phyloP scores from a whole-genome alignment of 345 rosid species.

The Triadica sebifera region DNA sequence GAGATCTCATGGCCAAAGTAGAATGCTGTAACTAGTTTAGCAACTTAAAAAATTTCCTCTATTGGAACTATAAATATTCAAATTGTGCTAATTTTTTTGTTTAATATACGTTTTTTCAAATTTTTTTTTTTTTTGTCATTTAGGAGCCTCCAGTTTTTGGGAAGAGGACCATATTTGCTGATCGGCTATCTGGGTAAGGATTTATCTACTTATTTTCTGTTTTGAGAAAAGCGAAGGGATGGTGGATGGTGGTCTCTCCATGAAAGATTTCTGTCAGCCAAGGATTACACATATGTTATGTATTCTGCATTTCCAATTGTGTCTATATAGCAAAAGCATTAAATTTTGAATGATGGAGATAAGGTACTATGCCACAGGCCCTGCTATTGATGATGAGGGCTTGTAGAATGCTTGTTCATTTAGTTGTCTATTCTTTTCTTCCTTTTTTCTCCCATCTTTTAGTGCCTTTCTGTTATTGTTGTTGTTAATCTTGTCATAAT shows the following conservation, averaged over 20 bases:
- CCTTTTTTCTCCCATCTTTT: not conserved
- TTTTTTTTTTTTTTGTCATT: conserved; percentile 31
- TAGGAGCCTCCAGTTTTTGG: conserved; percentile 95
- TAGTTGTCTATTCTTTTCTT: not conserved
- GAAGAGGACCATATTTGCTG: conserved; percentile 65
- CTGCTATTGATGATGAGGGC: not conserved
- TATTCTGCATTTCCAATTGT: not conserved
- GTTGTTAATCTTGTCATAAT: not conserved
- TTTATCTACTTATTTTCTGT: conserved; percentile 4
- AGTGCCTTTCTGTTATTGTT: not conserved
- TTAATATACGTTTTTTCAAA: conserved; percentile 19
- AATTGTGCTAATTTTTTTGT: not conserved
- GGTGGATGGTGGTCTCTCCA: not conserved
- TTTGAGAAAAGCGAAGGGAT: not conserved
- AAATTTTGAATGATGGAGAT: not conserved
- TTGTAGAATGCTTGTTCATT: not conserved
- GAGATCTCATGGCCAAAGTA: not conserved
- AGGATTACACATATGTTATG: not conserved
- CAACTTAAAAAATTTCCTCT: not conserved
- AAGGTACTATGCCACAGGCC: not conserved
- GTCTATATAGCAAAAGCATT: not conserved
- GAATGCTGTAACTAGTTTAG: not conserved
- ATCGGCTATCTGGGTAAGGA: conserved; percentile 63
- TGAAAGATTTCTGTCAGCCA: not conserved
- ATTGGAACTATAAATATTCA: not conserved